Percentiles rank a stretch among this genome's conserved stretches.
phyloP scores from a whole-genome alignment of 768 basidiomycete genomes.

The Russula brevipes region DNA sequence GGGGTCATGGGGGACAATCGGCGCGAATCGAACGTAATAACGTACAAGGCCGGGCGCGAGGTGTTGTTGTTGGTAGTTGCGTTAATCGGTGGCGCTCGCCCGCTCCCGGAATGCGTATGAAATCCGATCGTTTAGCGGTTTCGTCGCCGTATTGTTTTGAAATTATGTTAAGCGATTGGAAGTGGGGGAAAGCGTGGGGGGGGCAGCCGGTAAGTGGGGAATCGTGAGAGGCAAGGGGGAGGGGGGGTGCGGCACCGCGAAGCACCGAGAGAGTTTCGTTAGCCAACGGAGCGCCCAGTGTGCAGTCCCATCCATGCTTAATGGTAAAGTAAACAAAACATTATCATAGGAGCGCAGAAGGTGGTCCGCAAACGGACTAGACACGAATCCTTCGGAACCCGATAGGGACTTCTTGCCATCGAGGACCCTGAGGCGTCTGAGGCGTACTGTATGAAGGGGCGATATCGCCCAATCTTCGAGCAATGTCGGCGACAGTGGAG shows the following conservation, averaged over 20 bases:
- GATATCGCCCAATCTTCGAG: not conserved
- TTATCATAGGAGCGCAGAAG: slow-evolving; percentile 10
- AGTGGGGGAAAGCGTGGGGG: slow-evolving; percentile 8
- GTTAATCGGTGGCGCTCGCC: slow-evolving; percentile 23
- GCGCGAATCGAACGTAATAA: slow-evolving; percentile 18
- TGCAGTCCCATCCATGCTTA: not conserved
- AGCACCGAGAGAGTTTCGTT: slow-evolving; percentile 18
- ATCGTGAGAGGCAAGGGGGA: not conserved
- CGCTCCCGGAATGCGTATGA: slow-evolving; percentile 9
- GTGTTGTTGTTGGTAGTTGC: not conserved
- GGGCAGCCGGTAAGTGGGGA: not conserved
- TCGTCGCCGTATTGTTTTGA: slow-evolving; percentile 8
- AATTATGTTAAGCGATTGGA: slow-evolving; percentile 15
- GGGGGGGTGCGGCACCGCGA: not conserved
- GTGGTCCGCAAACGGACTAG: not conserved
- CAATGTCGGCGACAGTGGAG: not conserved
- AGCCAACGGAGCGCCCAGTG: slow-evolving; percentile 15
- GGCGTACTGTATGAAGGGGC: not conserved
- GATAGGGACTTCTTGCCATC: not conserved
- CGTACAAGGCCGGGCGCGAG: not conserved
- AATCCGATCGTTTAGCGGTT: slow-evolving; percentile 16
- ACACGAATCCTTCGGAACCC: slow-evolving; percentile 1
- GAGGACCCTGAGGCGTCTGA: slow-evolving; percentile 4
- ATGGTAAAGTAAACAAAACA: not conserved
- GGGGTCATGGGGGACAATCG: slow-evolving; percentile 20